Evolutionary conservation across 2,329 filamentous ascomycete genomes (phyloP).

Genomic region (Sclerotinia sclerotiorum): DNA sequence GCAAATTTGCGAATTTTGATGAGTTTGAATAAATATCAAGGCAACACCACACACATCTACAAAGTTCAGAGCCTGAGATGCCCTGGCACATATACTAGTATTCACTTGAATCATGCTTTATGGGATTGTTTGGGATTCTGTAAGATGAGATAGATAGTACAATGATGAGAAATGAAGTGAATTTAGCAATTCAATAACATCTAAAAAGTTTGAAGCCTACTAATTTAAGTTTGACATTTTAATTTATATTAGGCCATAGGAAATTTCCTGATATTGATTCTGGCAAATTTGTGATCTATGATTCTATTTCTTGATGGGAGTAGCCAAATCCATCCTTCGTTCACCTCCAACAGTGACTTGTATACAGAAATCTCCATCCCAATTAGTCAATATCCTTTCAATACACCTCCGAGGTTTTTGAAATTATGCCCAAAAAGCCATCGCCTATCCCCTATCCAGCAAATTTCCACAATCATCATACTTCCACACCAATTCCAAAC

Average conservation of each 20-base stretch:
- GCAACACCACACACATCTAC: too few relatives aligned
- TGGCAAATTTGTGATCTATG: neutral
- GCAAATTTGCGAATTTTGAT: too few relatives aligned
- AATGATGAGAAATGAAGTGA: neutral
- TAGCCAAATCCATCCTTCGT: neutral
- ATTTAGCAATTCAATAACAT: neutral
- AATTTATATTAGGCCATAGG: neutral
- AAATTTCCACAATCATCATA: too few relatives aligned
- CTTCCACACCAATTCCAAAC: neutral
- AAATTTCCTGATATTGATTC: neutral
- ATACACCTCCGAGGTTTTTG: too few relatives aligned
- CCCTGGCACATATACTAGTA: too few relatives aligned
- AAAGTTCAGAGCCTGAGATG: too few relatives aligned
- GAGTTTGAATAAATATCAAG: too few relatives aligned
- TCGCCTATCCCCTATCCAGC: too few relatives aligned
- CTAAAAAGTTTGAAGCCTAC: fast-evolving
- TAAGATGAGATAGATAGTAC: too few relatives aligned
- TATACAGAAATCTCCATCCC: neutral
- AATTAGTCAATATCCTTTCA: neutral
- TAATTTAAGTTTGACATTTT: neutral
- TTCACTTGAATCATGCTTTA: neutral
- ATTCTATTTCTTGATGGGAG: neutral
- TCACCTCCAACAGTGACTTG: neutral
- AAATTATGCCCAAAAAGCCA: neutral
- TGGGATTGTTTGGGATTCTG: too few relatives aligned